Evolutionary conservation across 805 yeast genomes (phyloP).

Genomic region (Saturnispora quitensis): DNA sequence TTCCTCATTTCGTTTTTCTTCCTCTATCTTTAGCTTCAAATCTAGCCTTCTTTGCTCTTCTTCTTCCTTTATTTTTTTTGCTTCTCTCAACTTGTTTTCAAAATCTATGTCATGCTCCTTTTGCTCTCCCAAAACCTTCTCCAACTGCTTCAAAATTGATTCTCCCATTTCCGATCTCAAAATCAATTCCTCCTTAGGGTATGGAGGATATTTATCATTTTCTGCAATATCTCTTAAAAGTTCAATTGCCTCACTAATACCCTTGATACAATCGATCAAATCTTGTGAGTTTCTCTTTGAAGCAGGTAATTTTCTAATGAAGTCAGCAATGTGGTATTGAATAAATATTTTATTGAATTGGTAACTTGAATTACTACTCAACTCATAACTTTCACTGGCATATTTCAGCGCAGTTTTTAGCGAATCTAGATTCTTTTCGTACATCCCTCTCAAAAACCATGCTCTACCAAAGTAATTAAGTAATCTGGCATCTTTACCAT

Average conservation of each 20-base stretch:
- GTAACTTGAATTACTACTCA: slow-evolving; percentile 36
- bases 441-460: slow-evolving; percentile 72
- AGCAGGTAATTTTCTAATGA: slow-evolving; percentile 51
- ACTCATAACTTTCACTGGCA: slow-evolving; percentile 46
- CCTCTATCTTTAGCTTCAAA: slow-evolving; percentile 37
- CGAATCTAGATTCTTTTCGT: slow-evolving; percentile 55
- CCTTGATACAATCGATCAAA: slow-evolving; percentile 45
- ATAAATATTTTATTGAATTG: slow-evolving; percentile 77
- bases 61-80: slow-evolving; percentile 49
- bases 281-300: slow-evolving; percentile 55
- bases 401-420: slow-evolving; percentile 54
- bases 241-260: slow-evolving; percentile 53
- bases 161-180: slow-evolving; percentile 84
- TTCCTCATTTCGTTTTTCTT: slow-evolving; percentile 36
- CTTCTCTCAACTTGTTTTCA: slow-evolving; percentile 59
- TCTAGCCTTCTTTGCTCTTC: slow-evolving; percentile 40
- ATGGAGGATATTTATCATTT: slow-evolving; percentile 52
- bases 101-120: slow-evolving; percentile 50
- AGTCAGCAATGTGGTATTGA: slow-evolving; percentile 81
- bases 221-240: slow-evolving; percentile 52
- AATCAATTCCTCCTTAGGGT: slow-evolving; percentile 67
- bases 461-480: slow-evolving; percentile 74
- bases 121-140: slow-evolving; percentile 64
- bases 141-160: slow-evolving; percentile 65
- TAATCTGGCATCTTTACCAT: slow-evolving; percentile 55